Conservation (phyloP, 2,329 filamentous ascomycete species). For the Ophiostoma piceae region DNA sequence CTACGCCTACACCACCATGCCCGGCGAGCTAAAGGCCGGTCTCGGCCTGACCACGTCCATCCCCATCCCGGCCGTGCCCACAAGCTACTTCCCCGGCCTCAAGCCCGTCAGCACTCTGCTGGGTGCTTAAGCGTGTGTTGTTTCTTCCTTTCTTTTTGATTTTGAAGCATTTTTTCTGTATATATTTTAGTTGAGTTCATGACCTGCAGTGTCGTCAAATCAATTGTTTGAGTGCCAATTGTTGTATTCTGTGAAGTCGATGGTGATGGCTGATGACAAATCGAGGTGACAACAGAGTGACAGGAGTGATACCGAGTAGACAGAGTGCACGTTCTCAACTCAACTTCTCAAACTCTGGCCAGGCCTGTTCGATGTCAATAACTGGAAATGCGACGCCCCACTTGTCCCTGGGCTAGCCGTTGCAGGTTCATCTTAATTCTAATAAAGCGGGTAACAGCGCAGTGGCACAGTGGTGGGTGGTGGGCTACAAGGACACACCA, state of each 20-base stretch:
- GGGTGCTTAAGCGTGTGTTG: neutral
- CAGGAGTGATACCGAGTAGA: neutral
- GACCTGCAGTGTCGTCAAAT: neutral
- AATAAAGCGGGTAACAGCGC: neutral
- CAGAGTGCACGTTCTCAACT: neutral
- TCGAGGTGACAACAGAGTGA: neutral
- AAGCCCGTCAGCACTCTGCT: conserved; percentile 25
- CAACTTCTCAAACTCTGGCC: neutral
- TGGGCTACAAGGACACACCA: neutral
- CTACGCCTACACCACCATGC: conserved; percentile 25
- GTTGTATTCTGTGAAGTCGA: neutral
- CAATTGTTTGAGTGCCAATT: neutral
- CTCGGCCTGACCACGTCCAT: conserved; percentile 26
- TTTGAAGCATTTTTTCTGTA: neutral
- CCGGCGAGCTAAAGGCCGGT: conserved; percentile 25
- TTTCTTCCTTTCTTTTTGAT: neutral
- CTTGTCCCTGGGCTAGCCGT: conserved; percentile 12
- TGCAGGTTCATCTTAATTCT: conserved; percentile 11
- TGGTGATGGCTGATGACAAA: neutral
- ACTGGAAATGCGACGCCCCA: neutral
- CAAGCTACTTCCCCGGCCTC: conserved; percentile 27
- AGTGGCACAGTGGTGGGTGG: neutral
- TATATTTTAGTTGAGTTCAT: neutral
- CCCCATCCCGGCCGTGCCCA: conserved; percentile 27
- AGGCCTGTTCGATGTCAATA: neutral